Base-by-base conservation (phyloP, 1,284 basidiomycete species). In the Cutaneotrichosporon cavernicola region DNA sequence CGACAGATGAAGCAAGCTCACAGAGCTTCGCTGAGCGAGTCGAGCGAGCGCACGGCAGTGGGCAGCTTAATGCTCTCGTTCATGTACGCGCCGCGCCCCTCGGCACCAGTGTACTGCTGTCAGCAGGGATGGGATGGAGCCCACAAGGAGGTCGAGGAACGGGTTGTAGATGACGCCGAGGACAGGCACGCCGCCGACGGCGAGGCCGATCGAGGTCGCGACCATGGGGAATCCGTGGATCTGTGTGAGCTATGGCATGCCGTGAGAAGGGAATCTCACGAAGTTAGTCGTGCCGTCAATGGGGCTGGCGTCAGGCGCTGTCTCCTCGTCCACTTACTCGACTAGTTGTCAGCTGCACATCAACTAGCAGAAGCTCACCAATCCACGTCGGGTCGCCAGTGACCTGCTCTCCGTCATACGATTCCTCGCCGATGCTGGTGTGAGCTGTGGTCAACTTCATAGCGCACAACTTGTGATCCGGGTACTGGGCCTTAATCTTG, bases 141-240 rank as follows among this genome's bases (percentile, higher is more conserved):
- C 22, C 66, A 89, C 88, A 56, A 92, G 83, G 67, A 90, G 86
- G 72, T 92, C 87, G 63, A 95, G 84, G 84, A 95, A 95, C 0
- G 95, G 95, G 75, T 96, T 97, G 83, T 88, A 95, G 69, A 95
- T 88, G 56, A 96, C 91, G 0, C 93, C 96, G 22, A 98, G 84
- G 7, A 92, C 86, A 5, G 96, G 91, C 14, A 85, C 83, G 67
- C 87, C 87, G 67, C 89, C 84, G 80, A 91, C 88, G 66, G 96
- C 90, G 69, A 98, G 84, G 2, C 94, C 96, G 63, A 99, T 87
- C 21, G 92, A 96, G 73, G 96, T 90, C 79, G 90, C 92, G 22
- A 88, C 90, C 77, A 89, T 90, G 3, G 93, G 93, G 78, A 95
- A 95, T 30, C 80, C 80, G 57, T 80, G 78, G 50, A 76, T 70